These are phyloP conservation scores for Acrocalymma vagum DNA, from an alignment of 2,329 filamentous ascomycete species.

Conservation along the genomic window DNA sequence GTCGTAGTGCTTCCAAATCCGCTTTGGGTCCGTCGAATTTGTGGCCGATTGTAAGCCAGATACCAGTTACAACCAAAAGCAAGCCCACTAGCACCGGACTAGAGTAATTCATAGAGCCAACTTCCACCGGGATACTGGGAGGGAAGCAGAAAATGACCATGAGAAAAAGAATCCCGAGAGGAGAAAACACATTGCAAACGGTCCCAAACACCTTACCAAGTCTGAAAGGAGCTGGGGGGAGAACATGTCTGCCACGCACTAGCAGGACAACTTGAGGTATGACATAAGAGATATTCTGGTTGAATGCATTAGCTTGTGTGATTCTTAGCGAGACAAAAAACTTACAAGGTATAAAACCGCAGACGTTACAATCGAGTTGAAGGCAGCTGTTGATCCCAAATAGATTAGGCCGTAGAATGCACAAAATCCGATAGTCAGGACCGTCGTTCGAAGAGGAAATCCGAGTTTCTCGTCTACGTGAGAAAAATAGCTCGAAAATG, in stretches of 20 bases:
- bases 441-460: slow-evolving; percentile 4
- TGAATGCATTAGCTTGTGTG: no score
- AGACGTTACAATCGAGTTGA: slow-evolving; percentile 9
- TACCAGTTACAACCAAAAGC: not conserved
- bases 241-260: not conserved
- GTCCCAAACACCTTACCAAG: not conserved
- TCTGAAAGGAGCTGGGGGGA: not conserved
- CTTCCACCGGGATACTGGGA: not conserved
- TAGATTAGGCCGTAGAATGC: slow-evolving; percentile 6
- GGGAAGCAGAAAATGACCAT: slow-evolving; percentile 1
- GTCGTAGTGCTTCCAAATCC: slow-evolving; percentile 1
- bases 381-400: slow-evolving; percentile 1
- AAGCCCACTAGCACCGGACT: not conserved
- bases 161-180: slow-evolving; percentile 1
- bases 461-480: slow-evolving; percentile 2
- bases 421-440: not conserved
- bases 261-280: slow-evolving; percentile 3
- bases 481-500: slow-evolving; percentile 6
- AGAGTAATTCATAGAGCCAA: slow-evolving; percentile 2
- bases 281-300: slow-evolving; percentile 3
- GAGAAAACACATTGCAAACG: not conserved
- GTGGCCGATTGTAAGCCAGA: slow-evolving; percentile 1
- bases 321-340: no score
- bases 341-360: slow-evolving; percentile 6
- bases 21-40: slow-evolving; percentile 1